Base-by-base conservation (phyloP, 352 stramenopile species). In the Phytopythium kandeliae region DNA sequence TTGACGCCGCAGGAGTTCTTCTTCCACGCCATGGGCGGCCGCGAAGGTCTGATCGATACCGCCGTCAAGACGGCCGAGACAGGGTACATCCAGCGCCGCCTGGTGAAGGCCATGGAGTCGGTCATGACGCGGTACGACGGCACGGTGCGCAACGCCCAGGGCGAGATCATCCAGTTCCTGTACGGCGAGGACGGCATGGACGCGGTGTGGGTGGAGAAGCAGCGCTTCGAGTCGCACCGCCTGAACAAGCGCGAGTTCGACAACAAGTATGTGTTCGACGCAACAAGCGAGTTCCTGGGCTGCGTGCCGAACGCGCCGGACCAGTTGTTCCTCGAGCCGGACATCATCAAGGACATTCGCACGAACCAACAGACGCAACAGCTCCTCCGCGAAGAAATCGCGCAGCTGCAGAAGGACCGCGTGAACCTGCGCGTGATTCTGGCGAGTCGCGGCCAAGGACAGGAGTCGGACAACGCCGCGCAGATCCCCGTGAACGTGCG, bases 91-190 rank as follows among this genome's bases (percentile, higher is more conserved):
- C 97, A 99, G 72, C 96, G 97, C 45, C 92, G 97, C 62, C 78
- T 99, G n/a, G 97, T 99, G 16, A 99, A 99, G 75, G 96, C 96
- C 22, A 98, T 99, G 90, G 97, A 99, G 71, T 98, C 96, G 33
- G 90, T 99, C 16, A 99, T 98, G 90, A 95, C 96, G 21, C 76
- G 96, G 49, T 99, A 99, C 69, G 97, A 99, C 80, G 96, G 96
- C 60, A 99, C 97, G 11, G 85, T 99, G n/a, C 87, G 97, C 62
- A 99, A 98, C 48, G 78, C 78, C 12, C 80, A 92, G 46, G 80
- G 81, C 12, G 79, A 91, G 49, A 94, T 94, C 62, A 86, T 94
- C 44, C 83, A 94, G 57, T 94, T 94, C 48, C 49, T 92, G 52
- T 92, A 92, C 41, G 97, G 97, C 57, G 97, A 99, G 73, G 97